Base-by-base conservation (phyloP, 2,329 filamentous ascomycete genomes). In the Penicillium sp. region DNA sequence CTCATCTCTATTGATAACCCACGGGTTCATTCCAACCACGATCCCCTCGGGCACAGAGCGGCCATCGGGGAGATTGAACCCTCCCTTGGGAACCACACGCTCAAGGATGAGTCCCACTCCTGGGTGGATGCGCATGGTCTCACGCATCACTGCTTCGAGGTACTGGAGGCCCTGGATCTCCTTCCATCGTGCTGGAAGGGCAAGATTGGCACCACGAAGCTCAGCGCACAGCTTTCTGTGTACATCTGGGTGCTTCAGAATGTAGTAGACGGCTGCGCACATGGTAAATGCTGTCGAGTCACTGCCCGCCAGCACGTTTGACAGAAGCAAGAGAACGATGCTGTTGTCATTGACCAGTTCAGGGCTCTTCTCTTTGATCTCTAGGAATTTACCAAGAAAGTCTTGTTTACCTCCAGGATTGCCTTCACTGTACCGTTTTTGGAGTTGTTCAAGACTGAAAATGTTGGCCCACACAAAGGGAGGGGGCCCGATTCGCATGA, bases 1-100 rank as follows among this genome's bases (percentile, higher is more conserved):
- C 4, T 76, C 73, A 2, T 82, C 76, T 3, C 83, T 77, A 59
- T 90, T 86, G 32, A 90, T 73, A 12, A 89, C 80, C 85, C 85
- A 90, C 0, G 86, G 80, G 45, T 81, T 88, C 62, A 82, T 86
- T 5, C 86, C 65, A 3, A 66, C 53, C 9, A 59, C 49, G 5
- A 60, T 62, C 5, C 61, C 63, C 3, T 47, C 47, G 0, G 63
- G 58, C 5, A 65, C 52, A 39, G 51, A 56, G 4, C 54, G 52
- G 4, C 53, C 55, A 24, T 62, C 57, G 3, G 53, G 49, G 4
- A 60, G 49, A n/a, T 37, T 43, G 5, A 45, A 34, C 1, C 49
- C 49, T 12, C 49, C 49, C 9, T 27, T 36, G 4, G 4, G 49
- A 27, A 51, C 49, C 12, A 46, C 35, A 4, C 39, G 46, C 44